Conservation (phyloP, 2,329 filamentous ascomycete species). For the Blastomyces gilchristii region DNA sequence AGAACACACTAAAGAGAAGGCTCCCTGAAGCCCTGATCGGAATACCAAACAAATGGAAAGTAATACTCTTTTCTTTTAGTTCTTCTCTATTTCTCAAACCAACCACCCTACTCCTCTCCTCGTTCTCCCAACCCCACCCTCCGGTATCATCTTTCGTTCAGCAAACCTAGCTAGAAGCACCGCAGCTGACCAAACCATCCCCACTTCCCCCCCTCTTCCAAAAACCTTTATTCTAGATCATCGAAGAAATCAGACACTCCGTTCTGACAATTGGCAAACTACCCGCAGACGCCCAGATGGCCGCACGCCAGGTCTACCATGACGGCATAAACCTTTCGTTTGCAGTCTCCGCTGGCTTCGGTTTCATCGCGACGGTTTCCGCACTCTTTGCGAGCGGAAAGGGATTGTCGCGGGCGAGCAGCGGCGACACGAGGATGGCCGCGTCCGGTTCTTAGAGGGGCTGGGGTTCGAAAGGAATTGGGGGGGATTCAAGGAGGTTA, state of each 20-base stretch:
- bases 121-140: neutral
- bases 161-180: neutral
- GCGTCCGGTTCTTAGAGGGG: neutral
- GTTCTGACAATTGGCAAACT: constrained; percentile 46
- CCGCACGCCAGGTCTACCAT: constrained; percentile 50
- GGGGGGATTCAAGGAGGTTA: too few relatives aligned
- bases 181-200: constrained; percentile 19
- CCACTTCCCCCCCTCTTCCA: neutral
- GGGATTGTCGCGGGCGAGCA: constrained; percentile 2
- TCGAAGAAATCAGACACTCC: constrained; percentile 53
- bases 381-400: constrained; percentile 37
- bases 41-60: constrained; percentile 49
- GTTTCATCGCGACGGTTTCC: constrained; percentile 40
- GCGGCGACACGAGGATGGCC: neutral
- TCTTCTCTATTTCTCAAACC: neutral
- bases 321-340: constrained; percentile 49
- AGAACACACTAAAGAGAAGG: constrained; percentile 49
- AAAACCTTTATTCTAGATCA: constrained; percentile 38
- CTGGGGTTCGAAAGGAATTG: neutral
- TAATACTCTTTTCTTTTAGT: constrained; percentile 30
- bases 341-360: constrained; percentile 44
- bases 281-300: constrained; percentile 47
- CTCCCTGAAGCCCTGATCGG: constrained; percentile 46
- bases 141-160: neutral
- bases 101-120: neutral